Evolutionary conservation across 129 eudicot species (phyloP), one percentile per base, ranked within the genome.

Genomic region (Pulicaria dysenterica): DNA sequence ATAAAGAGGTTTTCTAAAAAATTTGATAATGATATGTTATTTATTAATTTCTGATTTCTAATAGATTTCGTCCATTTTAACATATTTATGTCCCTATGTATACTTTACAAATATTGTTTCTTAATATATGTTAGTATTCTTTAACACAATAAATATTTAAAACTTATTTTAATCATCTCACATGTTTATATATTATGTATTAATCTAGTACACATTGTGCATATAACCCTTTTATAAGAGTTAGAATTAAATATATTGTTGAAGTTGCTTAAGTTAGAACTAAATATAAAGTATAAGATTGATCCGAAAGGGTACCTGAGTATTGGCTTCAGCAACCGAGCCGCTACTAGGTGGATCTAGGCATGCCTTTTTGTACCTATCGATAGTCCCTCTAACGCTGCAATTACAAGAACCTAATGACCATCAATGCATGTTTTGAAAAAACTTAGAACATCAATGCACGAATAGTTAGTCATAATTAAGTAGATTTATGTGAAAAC

Each of bases 361-460:
- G 79, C 85, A 86, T 43, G 96, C 87, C 70, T 90, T 94, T 85
- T 94, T 94, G 94, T 94, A 94, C 96, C 99, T 84, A 48, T 90
- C 93, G 15, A 94, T 88, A 54, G 99, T 94, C 44, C 84, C 99
- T 71, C 85, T 88, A 61, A 94, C 99, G 73, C 99, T 94, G 86
- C 71, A 71, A 64, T 15, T 61, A 42, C 58, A 77, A 70, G 9
- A 68, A 47, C 15, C 59, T 14, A 3, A 59, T 3, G 16, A 45
- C 31, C 36, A 14, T 61, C 57, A 61, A 48, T 16, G 44, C 46
- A 38, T 43, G 13, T 19, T 63, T 49, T 17, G 24, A 8, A 40
- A 24, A n/a, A 42, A 14, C 48, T 34, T 45, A 8, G 58, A 38
- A 5, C 4, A 69, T 16, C 7, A 53, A 55, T 10, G 31, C 8